phyloP scores from a whole-genome alignment of 495 filamentous ascomycete species.

The Neurospora tetrasperma region DNA sequence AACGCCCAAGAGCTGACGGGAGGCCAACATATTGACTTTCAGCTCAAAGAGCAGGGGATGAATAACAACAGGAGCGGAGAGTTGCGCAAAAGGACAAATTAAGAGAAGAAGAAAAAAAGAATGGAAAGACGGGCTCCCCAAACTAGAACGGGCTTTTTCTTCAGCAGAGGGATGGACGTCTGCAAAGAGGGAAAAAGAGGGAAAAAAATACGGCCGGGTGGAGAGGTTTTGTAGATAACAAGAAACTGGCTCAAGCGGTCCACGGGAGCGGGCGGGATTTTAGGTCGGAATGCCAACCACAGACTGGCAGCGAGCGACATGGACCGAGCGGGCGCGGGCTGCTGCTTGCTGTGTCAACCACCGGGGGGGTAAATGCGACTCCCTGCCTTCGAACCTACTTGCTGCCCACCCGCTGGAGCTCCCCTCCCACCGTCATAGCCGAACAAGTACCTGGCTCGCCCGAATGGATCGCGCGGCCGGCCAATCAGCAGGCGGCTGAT shows the following conservation, averaged over 20 bases:
- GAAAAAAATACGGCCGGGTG: conserved; percentile 17
- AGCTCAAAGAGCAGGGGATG: conserved; percentile 14
- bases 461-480: conserved; percentile 13
- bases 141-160: conserved; percentile 4
- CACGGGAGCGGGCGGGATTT: conserved; percentile 22
- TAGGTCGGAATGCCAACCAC: conserved; percentile 21
- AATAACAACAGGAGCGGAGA: conserved; percentile 28
- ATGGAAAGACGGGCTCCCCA: conserved; percentile 9
- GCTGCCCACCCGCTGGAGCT: conserved; percentile 9
- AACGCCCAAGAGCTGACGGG: conserved; percentile 43
- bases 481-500: conserved; percentile 19
- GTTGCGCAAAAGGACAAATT: conserved; percentile 17
- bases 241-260: conserved; percentile 4
- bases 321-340: background rate
- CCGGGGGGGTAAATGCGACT: background rate
- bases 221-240: conserved; percentile 21
- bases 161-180: conserved; percentile 4
- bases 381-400: background rate
- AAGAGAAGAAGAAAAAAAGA: conserved; percentile 1
- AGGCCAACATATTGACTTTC: conserved; percentile 43
- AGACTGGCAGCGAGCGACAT: conserved; percentile 1
- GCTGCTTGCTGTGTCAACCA: background rate
- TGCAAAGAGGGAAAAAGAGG: conserved; percentile 10
- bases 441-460: conserved; percentile 21
- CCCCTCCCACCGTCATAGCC: conserved; percentile 27